Evolutionary conservation across 148 eudicot species (phyloP).

Genomic region (Spergularia marina): DNA sequence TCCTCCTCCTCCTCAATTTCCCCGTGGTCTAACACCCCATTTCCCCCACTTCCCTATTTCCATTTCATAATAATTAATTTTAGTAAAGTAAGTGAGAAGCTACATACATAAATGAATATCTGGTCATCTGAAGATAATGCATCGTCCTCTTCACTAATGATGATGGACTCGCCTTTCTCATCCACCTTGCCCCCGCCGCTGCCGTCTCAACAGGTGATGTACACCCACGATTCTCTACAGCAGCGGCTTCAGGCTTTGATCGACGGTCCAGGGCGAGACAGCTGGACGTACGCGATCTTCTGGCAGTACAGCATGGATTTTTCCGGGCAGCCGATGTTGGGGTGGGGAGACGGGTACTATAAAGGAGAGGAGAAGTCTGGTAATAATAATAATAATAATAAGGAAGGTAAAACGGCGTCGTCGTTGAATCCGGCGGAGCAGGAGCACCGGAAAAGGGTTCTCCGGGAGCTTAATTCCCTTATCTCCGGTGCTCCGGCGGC

Average conservation of each 20-base stretch:
- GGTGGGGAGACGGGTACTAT: slow-evolving; percentile 95
- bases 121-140: neutral
- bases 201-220: neutral
- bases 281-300: slow-evolving; percentile 94
- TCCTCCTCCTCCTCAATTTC: slow-evolving; percentile 24
- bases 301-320: slow-evolving; percentile 62
- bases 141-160: slow-evolving; percentile 8
- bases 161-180: slow-evolving; percentile 38
- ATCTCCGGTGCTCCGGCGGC: slow-evolving; percentile 47
- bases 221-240: slow-evolving; percentile 68
- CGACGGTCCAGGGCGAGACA: slow-evolving; percentile 38
- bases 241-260: slow-evolving; percentile 66
- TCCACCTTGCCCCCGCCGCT: slow-evolving; percentile 9
- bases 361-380: slow-evolving; percentile 47
- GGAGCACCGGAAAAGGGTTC: slow-evolving; percentile 62
- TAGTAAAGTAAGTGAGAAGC: neutral
- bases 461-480: slow-evolving; percentile 75
- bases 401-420: neutral
- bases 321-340: slow-evolving; percentile 36
- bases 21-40: slow-evolving; percentile 43
- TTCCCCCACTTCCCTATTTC: slow-evolving; percentile 41
- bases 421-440: slow-evolving; percentile 48
- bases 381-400: slow-evolving; percentile 8
- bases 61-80: slow-evolving; percentile 34
- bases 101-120: neutral